Conservation (phyloP, 2,329 filamentous ascomycete species). For the Ophiosphaerella korrae region DNA sequence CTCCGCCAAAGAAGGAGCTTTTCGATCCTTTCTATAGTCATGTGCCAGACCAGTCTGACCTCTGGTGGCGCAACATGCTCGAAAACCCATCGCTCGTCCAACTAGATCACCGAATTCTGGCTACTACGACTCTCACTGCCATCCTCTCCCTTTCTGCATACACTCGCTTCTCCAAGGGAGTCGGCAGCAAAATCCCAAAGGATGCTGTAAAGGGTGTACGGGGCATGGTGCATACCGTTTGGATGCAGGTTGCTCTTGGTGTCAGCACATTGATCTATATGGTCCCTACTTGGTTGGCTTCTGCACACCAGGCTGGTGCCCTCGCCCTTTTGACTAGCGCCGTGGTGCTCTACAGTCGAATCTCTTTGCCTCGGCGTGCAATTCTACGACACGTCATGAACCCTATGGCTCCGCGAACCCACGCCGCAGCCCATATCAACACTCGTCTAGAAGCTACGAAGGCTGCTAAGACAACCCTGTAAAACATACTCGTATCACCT, state of each 20-base stretch:
- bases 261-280: slow-evolving; percentile 93
- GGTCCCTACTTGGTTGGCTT: slow-evolving; percentile 85
- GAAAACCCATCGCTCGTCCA: slow-evolving; percentile 97
- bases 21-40: slow-evolving; percentile 86
- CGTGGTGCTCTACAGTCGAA: slow-evolving; percentile 72
- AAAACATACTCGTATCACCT: neutral
- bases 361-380: slow-evolving; percentile 40
- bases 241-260: slow-evolving; percentile 81
- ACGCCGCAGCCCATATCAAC: slow-evolving; percentile 23
- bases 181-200: slow-evolving; percentile 63
- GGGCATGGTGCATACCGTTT: slow-evolving; percentile 82
- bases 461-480: slow-evolving; percentile 18
- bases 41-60: slow-evolving; percentile 75
- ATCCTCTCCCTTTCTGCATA: slow-evolving; percentile 83
- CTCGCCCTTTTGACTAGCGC: slow-evolving; percentile 83
- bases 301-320: slow-evolving; percentile 89
- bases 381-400: slow-evolving; percentile 39
- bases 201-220: slow-evolving; percentile 73
- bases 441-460: slow-evolving; percentile 27
- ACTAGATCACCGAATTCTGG: slow-evolving; percentile 91
- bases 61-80: slow-evolving; percentile 97
- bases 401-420: slow-evolving; percentile 18
- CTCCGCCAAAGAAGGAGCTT: slow-evolving; percentile 81
- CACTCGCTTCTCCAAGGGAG: slow-evolving; percentile 67
- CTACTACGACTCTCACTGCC: slow-evolving; percentile 83